phyloP scores from a whole-genome alignment of 257 asterid genomes.

The Solanum virginianum region DNA sequence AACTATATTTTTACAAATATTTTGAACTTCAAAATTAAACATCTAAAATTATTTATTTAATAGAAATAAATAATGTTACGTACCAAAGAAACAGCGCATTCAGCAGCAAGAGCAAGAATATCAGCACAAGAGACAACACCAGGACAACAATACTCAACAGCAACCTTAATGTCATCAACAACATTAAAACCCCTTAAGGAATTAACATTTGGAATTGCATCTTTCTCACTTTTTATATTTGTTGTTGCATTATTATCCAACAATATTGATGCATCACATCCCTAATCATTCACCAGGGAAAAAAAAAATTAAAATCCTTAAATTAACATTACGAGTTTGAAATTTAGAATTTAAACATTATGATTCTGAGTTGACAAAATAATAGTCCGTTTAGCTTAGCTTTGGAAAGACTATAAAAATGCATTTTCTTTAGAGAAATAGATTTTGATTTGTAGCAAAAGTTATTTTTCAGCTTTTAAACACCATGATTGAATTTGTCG shows the following conservation, averaged over 20 bases:
- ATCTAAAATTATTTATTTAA: background rate
- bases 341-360: background rate
- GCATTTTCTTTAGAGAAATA: no score
- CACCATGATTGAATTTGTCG: background rate
- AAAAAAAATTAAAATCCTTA: background rate
- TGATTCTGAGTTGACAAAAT: background rate
- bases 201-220: slow-evolving; percentile 38
- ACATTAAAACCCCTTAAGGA: slow-evolving; percentile 43
- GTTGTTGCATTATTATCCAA: slow-evolving; percentile 31
- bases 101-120: slow-evolving; percentile 49
- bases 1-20: no score
- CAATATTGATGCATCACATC: slow-evolving; percentile 56
- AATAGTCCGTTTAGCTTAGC: no score
- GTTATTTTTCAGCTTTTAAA: no score
- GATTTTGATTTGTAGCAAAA: background rate
- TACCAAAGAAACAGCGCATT: slow-evolving; percentile 42
- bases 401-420: no score
- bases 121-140: slow-evolving; percentile 70
- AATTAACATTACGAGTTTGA: background rate
- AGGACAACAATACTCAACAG: slow-evolving; percentile 39
- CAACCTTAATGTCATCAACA: slow-evolving; percentile 47
- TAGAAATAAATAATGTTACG: background rate
- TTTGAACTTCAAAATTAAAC: background rate
- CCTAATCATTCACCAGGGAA: slow-evolving; percentile 15
- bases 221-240: slow-evolving; percentile 38